Base-by-base conservation (phyloP, 2,329 filamentous ascomycete genomes). In the Stemphylium vesicarium region DNA sequence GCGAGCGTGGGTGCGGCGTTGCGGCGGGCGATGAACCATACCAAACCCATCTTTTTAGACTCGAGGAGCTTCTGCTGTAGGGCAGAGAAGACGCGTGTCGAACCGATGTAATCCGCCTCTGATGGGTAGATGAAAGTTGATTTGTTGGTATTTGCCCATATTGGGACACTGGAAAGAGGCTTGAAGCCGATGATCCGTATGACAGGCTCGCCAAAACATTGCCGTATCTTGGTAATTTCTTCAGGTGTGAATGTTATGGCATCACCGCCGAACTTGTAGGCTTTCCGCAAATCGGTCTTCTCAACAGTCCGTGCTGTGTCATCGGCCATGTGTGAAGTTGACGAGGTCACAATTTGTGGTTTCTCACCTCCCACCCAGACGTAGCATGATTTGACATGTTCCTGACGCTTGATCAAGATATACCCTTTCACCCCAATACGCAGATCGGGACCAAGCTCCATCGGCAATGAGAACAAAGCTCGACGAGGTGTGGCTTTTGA, bases 181-280 rank as follows among this genome's bases (percentile, higher is more conserved):
- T 98, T 99, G 82, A 99, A 99, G 5, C 95, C 95, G 52, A 99
- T 89, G 62, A 99, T 89, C 4, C 92, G 88, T 52, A 99, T 89
- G 11, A 91, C 81, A 0, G 92, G 91, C 1, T 89, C 83, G 2
- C 93, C 94, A 66, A 96, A 96, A 48, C 71, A 73, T 62, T 91
- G 81, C 57, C 88, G 88, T 54, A 99, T 82, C 16, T 84, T 79
- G 53, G 88, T 88, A 56, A 94, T 86, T 73, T 99, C 94, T 31
- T 97, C 92, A 0, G 88, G 84, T 0, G 88, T 88, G 73, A 99
- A 99, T 43, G 89, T 84, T 41, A 99, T 86, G 42, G 92, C 92
- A 62, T 96, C 91, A 35, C 92, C 93, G 11, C 94, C 95, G 70
- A 98, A 98, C 67, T 95, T 97, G 81, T 95, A 99, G 0, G 94